Conservation (phyloP, 768 basidiomycete genomes). For the Leccinum variicolor region DNA sequence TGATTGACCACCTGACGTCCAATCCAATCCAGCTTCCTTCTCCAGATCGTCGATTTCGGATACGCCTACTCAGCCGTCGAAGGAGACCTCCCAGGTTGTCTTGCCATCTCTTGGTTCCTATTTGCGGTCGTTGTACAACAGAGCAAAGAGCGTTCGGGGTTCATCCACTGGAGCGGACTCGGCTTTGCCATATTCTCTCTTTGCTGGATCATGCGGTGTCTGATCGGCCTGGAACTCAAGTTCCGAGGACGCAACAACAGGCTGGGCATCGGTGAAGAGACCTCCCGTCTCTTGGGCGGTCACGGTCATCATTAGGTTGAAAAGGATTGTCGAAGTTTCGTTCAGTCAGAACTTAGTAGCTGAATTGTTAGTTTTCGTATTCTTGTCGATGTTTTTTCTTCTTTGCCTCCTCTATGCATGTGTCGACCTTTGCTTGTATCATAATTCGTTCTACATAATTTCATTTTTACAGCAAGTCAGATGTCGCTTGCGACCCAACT, state of each 20-base stretch:
- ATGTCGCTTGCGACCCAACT: conserved; percentile 9
- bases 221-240: conserved; percentile 37
- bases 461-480: conserved; percentile 3
- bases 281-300: conserved; percentile 32
- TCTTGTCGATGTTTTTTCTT: neutral
- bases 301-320: conserved; percentile 7
- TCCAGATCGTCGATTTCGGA: conserved; percentile 54
- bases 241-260: conserved; percentile 33
- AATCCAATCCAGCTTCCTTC: conserved; percentile 42
- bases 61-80: conserved; percentile 64
- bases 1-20: neutral
- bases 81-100: conserved; percentile 66
- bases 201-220: conserved; percentile 59
- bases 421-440: conserved; percentile 5
- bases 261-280: conserved; percentile 31
- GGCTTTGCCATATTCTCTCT: conserved; percentile 61
- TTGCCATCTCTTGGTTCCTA: conserved; percentile 64
- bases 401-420: neutral
- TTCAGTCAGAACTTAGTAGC: neutral
- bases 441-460: conserved; percentile 17
- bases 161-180: conserved; percentile 68
- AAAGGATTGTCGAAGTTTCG: neutral
- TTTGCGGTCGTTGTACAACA: conserved; percentile 62
- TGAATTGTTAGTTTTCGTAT: conserved; percentile 1
- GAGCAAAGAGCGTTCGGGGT: conserved; percentile 38